phyloP scores from a whole-genome alignment of 1,284 basidiomycete genomes.

The Melampsora larici-populina region DNA sequence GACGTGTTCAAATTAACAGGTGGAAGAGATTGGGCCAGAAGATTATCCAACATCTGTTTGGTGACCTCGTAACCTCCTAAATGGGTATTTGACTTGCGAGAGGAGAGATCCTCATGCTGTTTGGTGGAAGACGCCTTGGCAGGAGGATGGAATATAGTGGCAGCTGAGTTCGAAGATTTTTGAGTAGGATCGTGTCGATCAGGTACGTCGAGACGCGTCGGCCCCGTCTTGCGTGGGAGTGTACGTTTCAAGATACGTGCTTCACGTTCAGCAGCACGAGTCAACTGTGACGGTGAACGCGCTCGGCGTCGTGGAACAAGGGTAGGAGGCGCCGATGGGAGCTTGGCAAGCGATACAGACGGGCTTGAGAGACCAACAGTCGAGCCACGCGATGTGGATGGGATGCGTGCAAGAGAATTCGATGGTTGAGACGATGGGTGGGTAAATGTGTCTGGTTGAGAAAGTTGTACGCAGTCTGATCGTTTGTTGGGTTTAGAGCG shows the following conservation, averaged over 20 bases:
- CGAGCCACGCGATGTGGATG: not conserved
- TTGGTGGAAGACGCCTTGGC: too few relatives aligned
- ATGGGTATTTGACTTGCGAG: too few relatives aligned
- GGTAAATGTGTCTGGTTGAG: not conserved
- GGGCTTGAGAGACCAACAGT: slow-evolving; percentile 29
- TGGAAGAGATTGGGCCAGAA: too few relatives aligned
- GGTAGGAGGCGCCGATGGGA: not conserved
- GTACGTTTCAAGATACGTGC: slow-evolving; percentile 32
- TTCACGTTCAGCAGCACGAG: slow-evolving; percentile 35
- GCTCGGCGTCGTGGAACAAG: not conserved
- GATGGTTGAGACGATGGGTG: slow-evolving; percentile 15
- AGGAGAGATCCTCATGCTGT: too few relatives aligned
- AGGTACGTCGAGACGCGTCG: too few relatives aligned
- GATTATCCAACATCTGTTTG: too few relatives aligned
- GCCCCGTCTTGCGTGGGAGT: not conserved
- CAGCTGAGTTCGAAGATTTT: too few relatives aligned
- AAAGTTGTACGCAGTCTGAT: not conserved
- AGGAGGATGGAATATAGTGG: too few relatives aligned
- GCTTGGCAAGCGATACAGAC: slow-evolving; percentile 21
- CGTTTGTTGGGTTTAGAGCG: slow-evolving; percentile 12
- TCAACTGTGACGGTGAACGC: slow-evolving; percentile 36
- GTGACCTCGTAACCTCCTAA: too few relatives aligned
- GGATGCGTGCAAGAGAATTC: slow-evolving; percentile 5
- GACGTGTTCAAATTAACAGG: too few relatives aligned
- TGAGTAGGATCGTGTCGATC: too few relatives aligned